Evolutionary conservation across 306 rosid genomes (phyloP).

Genomic region (Phaseolus lunatus): DNA sequence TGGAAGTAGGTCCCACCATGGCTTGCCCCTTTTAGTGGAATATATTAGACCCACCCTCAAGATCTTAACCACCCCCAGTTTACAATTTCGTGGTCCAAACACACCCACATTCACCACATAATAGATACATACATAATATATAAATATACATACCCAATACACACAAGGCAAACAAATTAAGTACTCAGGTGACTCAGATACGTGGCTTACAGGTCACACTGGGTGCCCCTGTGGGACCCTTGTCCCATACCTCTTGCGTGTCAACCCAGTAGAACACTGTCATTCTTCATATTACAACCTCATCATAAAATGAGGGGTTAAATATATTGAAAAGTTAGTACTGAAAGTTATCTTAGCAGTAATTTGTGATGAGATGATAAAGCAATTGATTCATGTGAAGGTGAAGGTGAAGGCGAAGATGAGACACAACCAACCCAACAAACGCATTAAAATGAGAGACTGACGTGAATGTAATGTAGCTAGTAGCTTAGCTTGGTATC

Average conservation of each 20-base stretch:
- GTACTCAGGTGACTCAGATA: conserved; percentile 46
- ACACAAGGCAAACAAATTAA: neutral
- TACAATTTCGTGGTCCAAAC: conserved; percentile 49
- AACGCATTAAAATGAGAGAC: conserved; percentile 32
- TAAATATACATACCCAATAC: no score
- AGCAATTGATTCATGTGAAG: conserved; percentile 10
- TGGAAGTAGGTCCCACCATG: conserved; percentile 50
- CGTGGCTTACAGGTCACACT: conserved; percentile 36
- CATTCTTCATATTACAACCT: conserved; percentile 13
- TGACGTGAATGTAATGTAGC: conserved; percentile 8
- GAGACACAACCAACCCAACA: conserved; percentile 37
- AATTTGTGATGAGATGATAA: no score
- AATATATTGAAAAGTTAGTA: no score
- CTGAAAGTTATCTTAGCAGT: no score
- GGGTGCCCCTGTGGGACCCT: conserved; percentile 35
- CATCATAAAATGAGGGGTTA: neutral
- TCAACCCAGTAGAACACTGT: conserved; percentile 14
- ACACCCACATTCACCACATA: neutral
- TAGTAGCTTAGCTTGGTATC: neutral
- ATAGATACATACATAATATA: no score
- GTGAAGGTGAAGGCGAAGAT: neutral
- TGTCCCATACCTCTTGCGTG: conserved; percentile 45
- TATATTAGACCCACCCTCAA: conserved; percentile 56
- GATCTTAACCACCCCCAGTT: conserved; percentile 66
- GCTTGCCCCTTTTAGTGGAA: conserved; percentile 41